Percentiles rank a stretch among this genome's conserved stretches.
Conservation (phyloP, 768 basidiomycete genomes). For the Hortiboletus campestris region DNA sequence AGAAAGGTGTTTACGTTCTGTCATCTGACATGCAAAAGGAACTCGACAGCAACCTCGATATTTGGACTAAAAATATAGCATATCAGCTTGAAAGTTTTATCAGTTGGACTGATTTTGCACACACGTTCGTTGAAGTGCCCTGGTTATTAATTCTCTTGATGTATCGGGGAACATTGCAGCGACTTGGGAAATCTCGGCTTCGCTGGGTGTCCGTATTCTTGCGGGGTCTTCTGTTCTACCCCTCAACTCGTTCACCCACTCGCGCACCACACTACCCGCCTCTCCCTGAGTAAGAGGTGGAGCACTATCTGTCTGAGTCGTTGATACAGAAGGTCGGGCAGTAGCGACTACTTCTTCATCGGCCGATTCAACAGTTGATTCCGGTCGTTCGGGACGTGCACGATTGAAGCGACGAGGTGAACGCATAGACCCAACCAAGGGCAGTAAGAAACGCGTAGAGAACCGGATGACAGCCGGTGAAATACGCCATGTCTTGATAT, state of each 20-base stretch:
- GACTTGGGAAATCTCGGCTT: slow-evolving; percentile 72
- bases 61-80: slow-evolving; percentile 50
- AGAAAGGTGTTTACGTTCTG: background rate
- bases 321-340: slow-evolving; percentile 39
- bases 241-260: slow-evolving; percentile 80
- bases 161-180: slow-evolving; percentile 83
- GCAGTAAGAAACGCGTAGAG: slow-evolving; percentile 55
- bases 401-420: slow-evolving; percentile 67
- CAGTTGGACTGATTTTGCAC: slow-evolving; percentile 8
- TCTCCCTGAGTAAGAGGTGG: slow-evolving; percentile 22
- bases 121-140: slow-evolving; percentile 80
- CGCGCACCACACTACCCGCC: slow-evolving; percentile 54
- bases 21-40: slow-evolving; percentile 52
- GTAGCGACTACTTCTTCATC: slow-evolving; percentile 68
- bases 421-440: slow-evolving; percentile 64
- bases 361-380: slow-evolving; percentile 20
- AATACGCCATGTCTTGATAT: slow-evolving; percentile 77
- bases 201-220: slow-evolving; percentile 67
- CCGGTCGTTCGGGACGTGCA: slow-evolving; percentile 61
- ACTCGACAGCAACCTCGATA: slow-evolving; percentile 81
- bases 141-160: slow-evolving; percentile 67
- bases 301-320: slow-evolving; percentile 21
- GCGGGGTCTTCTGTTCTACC: slow-evolving; percentile 56
- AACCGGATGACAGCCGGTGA: slow-evolving; percentile 57
- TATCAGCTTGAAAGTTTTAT: background rate